Percentiles rank a stretch among this genome's conserved stretches.
Evolutionary conservation across 164 flowering plant genomes (phyloP).

Genomic region (Santalum album): DNA sequence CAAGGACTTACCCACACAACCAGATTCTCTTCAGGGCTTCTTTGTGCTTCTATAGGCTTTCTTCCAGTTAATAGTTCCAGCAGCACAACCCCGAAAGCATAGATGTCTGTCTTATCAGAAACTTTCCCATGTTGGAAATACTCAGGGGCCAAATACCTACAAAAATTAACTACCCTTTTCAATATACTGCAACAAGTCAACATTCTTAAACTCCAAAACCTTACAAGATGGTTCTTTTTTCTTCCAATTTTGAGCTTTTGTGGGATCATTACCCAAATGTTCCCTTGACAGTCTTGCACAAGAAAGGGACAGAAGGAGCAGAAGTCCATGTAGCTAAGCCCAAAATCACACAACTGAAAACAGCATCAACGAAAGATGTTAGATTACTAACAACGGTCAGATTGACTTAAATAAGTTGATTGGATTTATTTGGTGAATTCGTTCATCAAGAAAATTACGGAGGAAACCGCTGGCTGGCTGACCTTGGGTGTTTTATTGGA

Average conservation of each 20-base stretch:
- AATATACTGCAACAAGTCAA: no score
- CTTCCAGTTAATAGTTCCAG: conserved; percentile 79
- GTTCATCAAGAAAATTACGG: neutral
- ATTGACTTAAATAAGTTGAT: neutral
- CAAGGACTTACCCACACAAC: conserved; percentile 65
- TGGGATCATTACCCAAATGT: conserved; percentile 77
- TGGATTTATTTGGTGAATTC: neutral
- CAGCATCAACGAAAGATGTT: neutral
- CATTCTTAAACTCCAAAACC: no score
- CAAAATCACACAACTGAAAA: conserved; percentile 88
- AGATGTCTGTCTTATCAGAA: conserved; percentile 89
- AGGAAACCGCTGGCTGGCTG: neutral
- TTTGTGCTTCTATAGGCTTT: conserved; percentile 71
- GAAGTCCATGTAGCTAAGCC: conserved; percentile 89
- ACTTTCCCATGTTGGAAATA: conserved; percentile 95
- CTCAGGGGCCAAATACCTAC: conserved; percentile 93
- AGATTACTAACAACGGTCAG: neutral
- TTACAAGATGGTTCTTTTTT: neutral
- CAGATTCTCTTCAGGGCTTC: conserved; percentile 71
- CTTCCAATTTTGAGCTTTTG: neutral
- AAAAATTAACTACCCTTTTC: neutral
- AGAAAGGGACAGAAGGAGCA: conserved; percentile 89
- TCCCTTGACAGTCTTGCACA: conserved; percentile 96
- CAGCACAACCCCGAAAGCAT: conserved; percentile 84
- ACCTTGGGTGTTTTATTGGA: conserved; percentile 78